Conservation (phyloP, 345 rosid species). For the Hevea brasiliensis region DNA sequence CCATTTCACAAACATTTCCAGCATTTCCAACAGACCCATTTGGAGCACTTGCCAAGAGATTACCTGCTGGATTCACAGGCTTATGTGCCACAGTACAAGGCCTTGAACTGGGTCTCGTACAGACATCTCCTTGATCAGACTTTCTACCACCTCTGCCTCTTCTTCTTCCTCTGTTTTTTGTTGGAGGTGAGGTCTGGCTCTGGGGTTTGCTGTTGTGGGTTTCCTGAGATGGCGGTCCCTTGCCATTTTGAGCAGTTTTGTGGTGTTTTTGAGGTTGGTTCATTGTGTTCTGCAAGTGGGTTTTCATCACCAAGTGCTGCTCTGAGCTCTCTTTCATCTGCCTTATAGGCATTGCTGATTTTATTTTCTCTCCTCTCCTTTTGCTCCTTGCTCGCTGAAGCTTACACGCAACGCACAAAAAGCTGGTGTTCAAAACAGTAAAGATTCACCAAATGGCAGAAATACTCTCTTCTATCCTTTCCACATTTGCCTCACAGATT, state of each 20-base stretch:
- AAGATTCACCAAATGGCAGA: constrained; percentile 36
- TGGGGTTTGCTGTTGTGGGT: constrained; percentile 39
- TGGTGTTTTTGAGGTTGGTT: constrained; percentile 52
- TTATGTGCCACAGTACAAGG: constrained; percentile 71
- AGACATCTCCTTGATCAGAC: constrained; percentile 86
- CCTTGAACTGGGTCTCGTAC: constrained; percentile 89
- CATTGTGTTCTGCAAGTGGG: constrained; percentile 60
- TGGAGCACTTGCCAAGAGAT: constrained; percentile 28
- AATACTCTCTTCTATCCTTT: constrained; percentile 25
- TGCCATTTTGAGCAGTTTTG: constrained; percentile 70
- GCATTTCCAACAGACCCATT: constrained; percentile 36
- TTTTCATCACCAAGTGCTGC: constrained; percentile 66
- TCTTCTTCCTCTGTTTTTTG: constrained; percentile 68
- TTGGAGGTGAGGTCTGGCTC: constrained; percentile 64
- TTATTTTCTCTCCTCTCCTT: constrained; percentile 2
- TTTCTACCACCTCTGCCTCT: constrained; percentile 94
- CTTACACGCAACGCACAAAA: constrained; percentile 16
- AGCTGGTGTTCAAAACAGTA: constrained; percentile 16
- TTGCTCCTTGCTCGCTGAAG: constrained; percentile 14
- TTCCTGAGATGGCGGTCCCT: constrained; percentile 53
- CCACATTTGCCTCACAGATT: constrained; percentile 24
- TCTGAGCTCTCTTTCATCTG: constrained; percentile 82
- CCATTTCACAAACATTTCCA: constrained; percentile 33
- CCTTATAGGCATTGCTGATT: constrained; percentile 68
- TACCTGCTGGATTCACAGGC: constrained; percentile 44